These are phyloP conservation scores for Chimonanthus salicifolius DNA, from an alignment of 164 flowering plant species.

Conservation along the genomic window DNA sequence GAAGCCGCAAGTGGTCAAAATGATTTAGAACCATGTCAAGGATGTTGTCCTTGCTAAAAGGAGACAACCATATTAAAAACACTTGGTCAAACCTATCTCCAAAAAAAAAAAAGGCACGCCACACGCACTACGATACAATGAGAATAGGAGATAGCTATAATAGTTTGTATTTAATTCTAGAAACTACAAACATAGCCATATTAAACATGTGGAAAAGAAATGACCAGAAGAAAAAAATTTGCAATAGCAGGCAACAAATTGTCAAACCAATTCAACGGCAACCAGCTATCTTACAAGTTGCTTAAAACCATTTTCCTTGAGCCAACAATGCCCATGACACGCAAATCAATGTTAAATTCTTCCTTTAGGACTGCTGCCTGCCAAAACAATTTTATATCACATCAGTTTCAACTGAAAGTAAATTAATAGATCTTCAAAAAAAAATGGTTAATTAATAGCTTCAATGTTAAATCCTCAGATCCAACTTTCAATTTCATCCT, in stretches of 20 bases:
- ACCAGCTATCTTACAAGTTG: conserved; percentile 51
- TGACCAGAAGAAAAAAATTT: background rate
- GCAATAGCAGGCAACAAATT: background rate
- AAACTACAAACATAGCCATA: background rate
- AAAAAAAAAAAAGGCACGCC: no score
- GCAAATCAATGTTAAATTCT: conserved; percentile 86
- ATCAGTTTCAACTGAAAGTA: background rate
- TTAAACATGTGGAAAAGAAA: background rate
- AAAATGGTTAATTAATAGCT: background rate
- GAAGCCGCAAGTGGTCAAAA: no score
- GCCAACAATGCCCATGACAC: conserved; percentile 93
- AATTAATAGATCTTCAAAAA: background rate
- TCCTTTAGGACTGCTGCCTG: conserved; percentile 89
- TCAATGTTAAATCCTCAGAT: background rate
- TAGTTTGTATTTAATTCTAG: no score
- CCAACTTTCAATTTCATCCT: background rate
- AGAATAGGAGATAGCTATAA: no score
- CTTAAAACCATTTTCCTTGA: conserved; percentile 75
- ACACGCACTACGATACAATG: no score
- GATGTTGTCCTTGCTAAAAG: no score
- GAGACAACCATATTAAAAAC: no score
- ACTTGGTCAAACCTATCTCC: no score
- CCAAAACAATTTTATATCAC: conserved; percentile 1
- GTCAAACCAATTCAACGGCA: background rate
- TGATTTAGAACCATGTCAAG: no score